Conservation (phyloP, 2,329 filamentous ascomycete species). For the Fusarium illudens region DNA sequence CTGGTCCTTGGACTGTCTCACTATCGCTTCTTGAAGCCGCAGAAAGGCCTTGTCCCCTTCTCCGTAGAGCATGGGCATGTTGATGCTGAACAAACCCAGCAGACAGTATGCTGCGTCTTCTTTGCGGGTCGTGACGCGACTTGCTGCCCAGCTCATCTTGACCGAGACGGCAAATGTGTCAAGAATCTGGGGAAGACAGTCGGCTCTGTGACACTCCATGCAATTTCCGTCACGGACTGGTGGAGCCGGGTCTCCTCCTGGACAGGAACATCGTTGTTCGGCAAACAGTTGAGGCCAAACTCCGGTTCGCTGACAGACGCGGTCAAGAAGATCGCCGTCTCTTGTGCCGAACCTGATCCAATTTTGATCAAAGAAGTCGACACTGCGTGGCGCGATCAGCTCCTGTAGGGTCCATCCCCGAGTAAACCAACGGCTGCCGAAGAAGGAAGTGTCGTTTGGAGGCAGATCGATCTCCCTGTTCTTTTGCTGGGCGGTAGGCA, state of each 20-base stretch:
- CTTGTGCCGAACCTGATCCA: constrained; percentile 43
- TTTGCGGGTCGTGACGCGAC: constrained; percentile 37
- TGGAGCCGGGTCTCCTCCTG: background rate
- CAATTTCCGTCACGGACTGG: constrained; percentile 32
- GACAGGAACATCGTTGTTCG: constrained; percentile 32
- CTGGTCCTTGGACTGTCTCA: constrained; percentile 36
- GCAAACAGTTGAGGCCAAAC: constrained; percentile 32
- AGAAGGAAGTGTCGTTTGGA: constrained; percentile 17
- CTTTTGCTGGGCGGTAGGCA: background rate
- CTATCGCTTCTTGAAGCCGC: constrained; percentile 38
- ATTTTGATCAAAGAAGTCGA: constrained; percentile 41
- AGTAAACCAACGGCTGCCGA: constrained; percentile 34
- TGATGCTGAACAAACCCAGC: constrained; percentile 43
- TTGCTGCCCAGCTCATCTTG: constrained; percentile 43
- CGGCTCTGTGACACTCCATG: constrained; percentile 5
- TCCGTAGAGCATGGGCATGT: constrained; percentile 44
- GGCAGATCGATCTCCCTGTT: background rate
- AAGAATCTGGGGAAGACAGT: constrained; percentile 31
- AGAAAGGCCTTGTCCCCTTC: constrained; percentile 41
- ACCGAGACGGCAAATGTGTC: constrained; percentile 37
- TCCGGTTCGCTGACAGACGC: constrained; percentile 25
- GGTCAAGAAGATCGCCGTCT: constrained; percentile 22
- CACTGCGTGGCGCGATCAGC: constrained; percentile 40
- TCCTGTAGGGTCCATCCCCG: constrained; percentile 44
- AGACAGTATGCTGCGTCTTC: constrained; percentile 46